Conservation (phyloP, 2,329 filamentous ascomycete genomes). For the Diaporthe vaccinii region DNA sequence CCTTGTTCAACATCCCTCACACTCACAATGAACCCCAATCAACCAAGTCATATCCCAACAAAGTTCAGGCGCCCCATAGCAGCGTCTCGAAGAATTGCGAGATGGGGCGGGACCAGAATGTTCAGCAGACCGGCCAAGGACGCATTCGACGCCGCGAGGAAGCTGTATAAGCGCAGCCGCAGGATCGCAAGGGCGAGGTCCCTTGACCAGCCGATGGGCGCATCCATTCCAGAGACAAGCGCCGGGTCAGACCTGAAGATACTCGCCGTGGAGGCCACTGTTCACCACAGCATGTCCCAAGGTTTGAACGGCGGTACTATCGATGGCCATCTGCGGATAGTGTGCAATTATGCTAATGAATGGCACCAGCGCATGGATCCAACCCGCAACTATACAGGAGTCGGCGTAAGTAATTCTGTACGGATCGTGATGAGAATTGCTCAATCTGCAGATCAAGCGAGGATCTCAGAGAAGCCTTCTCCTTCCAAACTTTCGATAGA, state of each 20-base stretch:
- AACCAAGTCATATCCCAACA: background rate
- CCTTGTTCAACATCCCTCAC: background rate
- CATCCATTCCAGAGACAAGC: background rate
- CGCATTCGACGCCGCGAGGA: background rate
- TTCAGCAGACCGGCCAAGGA: background rate
- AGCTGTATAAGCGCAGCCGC: background rate
- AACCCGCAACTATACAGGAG: background rate
- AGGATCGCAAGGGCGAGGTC: background rate
- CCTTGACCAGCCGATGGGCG: background rate
- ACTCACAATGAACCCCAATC: background rate
- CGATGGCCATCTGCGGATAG: background rate
- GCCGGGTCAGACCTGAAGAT: background rate
- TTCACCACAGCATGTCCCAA: background rate
- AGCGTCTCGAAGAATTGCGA: conserved; percentile 7
- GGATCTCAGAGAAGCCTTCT: background rate
- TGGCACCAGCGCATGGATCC: conserved; percentile 2
- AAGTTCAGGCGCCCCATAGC: background rate
- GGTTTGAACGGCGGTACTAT: background rate
- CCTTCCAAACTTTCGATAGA: background rate
- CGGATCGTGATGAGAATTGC: no score
- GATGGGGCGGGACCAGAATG: background rate
- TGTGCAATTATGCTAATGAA: conserved; percentile 15
- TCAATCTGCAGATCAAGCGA: background rate
- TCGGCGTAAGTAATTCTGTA: background rate
- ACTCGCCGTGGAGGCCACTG: background rate